Conservation (phyloP, 1,284 basidiomycete genomes). For the Ganoderma sinense region DNA sequence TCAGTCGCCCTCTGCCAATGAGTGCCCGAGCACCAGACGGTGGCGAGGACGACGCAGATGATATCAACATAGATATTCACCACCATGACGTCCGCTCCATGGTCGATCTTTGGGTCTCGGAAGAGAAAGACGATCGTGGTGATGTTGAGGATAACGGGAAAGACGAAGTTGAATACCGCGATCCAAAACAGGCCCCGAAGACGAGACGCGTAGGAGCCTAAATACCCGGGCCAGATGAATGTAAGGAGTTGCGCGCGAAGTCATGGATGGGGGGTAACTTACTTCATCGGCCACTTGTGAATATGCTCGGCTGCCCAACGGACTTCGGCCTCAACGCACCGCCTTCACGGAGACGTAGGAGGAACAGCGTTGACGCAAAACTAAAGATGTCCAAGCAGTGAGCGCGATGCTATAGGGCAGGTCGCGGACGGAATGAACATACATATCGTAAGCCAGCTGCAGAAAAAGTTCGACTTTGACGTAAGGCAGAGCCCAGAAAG, state of each 20-base stretch:
- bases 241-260: too few species aligned
- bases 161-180: conserved; percentile 38
- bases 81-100: conserved; percentile 19
- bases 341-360: not conserved
- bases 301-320: not conserved
- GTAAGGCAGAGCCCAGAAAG: conserved; percentile 2
- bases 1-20: not conserved
- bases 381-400: not conserved
- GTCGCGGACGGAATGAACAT: not conserved
- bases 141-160: conserved; percentile 39
- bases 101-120: conserved; percentile 11
- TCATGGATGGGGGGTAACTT: not conserved
- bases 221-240: too few species aligned
- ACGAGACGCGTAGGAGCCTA: not conserved
- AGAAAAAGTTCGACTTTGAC: conserved; percentile 35
- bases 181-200: conserved; percentile 39
- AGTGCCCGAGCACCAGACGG: conserved; percentile 27
- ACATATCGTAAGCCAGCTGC: conserved; percentile 37
- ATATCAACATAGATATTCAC: conserved; percentile 30
- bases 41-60: conserved; percentile 33
- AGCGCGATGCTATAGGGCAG: not conserved
- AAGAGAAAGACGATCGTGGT: conserved; percentile 30
- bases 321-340: not conserved
- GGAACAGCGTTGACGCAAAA: not conserved
- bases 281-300: not conserved